Evolutionary conservation across 2,329 filamentous ascomycete genomes (phyloP).

Genomic region (Pestalotiopsis sp.): DNA sequence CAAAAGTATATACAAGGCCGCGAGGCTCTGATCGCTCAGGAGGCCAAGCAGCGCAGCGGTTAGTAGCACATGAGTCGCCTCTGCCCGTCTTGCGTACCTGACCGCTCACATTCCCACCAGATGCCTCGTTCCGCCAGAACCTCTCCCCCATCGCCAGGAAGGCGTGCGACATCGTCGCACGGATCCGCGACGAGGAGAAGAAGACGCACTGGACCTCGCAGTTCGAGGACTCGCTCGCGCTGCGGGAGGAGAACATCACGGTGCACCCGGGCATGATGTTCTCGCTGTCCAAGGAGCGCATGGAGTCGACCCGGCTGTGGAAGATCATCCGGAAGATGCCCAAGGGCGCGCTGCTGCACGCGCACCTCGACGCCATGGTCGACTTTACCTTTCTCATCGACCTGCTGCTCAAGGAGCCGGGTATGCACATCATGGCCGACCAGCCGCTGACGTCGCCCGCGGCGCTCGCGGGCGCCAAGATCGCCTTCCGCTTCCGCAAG

Average conservation of each 20-base stretch:
- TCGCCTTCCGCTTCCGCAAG: slow-evolving; percentile 65
- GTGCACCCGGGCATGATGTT: slow-evolving; percentile 95
- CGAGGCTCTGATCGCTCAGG: slow-evolving; percentile 74
- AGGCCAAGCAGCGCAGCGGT: slow-evolving; percentile 83
- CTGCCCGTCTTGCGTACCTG: slow-evolving; percentile 15
- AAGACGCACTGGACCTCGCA: slow-evolving; percentile 74
- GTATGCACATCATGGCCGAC: slow-evolving; percentile 71
- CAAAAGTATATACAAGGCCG: slow-evolving; percentile 80
- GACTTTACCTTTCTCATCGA: slow-evolving; percentile 81
- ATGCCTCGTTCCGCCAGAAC: slow-evolving; percentile 70
- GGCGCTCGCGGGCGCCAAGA: slow-evolving; percentile 53
- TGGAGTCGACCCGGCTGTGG: slow-evolving; percentile 86
- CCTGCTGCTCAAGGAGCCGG: slow-evolving; percentile 69
- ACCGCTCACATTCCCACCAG: slow-evolving; percentile 37
- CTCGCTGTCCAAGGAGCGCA: slow-evolving; percentile 77
- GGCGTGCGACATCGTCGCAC: slow-evolving; percentile 78
- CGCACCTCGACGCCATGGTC: slow-evolving; percentile 89
- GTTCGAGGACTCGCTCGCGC: slow-evolving; percentile 70
- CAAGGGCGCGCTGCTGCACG: slow-evolving; percentile 84
- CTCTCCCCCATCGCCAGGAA: slow-evolving; percentile 78
- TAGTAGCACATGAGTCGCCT: slow-evolving; percentile 34
- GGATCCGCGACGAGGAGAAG: slow-evolving; percentile 78
- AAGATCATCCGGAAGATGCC: slow-evolving; percentile 83
- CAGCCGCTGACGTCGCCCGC: slow-evolving; percentile 55
- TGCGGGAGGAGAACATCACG: slow-evolving; percentile 58